Evolutionary conservation across 2,329 filamentous ascomycete species (phyloP), one percentile per base, ranked within the genome.

Genomic region (Paracoccidioides brasiliensis): DNA sequence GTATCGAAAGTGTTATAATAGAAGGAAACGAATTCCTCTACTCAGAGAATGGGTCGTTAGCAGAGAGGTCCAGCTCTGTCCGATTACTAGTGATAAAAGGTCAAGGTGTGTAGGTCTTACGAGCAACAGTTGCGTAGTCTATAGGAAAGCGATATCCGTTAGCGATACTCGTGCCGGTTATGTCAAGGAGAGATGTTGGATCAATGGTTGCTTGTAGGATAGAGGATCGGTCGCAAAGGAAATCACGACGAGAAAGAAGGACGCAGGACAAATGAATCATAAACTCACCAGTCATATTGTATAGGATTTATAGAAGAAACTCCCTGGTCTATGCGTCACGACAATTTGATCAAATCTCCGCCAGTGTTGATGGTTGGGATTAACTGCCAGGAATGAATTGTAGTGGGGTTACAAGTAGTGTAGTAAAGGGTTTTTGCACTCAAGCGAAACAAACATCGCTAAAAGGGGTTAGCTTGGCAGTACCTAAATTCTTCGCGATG

Each of bases 1-100:
- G 68, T 60, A 71, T 95, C 90, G 74, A 96, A 95, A 58, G 83
- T 84, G 67, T 85, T 78, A 80, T 95, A 96, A 82, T 96, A 97
- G 78, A 85, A 91, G 58, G 84, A 69, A 63, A 91, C 85, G 74
- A 97, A 96, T 75, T 94, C 81, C 71, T 85, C 90, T 96, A 68
- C 66, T 57, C 75, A 78, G 78, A 75, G 76, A 78, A 75, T 78
- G 78, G 74, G 78, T 71, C 74, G 74, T 78, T 52, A 43, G 41
- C 33, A 55, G 14, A 53, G 35, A 9, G 48, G 33, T 44, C 7
- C 55, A 15, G 37, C 41, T 40, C 37, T 33, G 22, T 14, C n/a
- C 10, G 7, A 33, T 35, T 15, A 30, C 4, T 40, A 12, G 45
- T 14, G 30, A 33, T 32, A 14, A 35, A 33, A 9, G 43, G 22